Evolutionary conservation across 2,329 filamentous ascomycete species (phyloP).

Genomic region (Nothophaeocryptopus gaeumannii): DNA sequence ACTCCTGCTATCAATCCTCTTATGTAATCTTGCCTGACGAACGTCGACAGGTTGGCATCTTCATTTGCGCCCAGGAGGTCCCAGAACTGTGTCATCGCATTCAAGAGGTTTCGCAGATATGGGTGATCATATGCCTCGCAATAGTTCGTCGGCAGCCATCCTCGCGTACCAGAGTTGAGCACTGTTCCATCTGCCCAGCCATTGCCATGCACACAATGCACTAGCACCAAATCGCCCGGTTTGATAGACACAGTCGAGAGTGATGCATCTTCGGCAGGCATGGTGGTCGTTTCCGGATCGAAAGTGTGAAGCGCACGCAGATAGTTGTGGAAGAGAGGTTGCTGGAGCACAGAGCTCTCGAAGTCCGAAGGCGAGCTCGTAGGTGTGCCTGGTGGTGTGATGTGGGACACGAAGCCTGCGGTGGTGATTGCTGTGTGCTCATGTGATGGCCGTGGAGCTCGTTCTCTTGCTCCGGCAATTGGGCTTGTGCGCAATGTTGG

Average conservation of each 20-base stretch:
- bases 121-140: conserved; percentile 92
- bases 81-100: conserved; percentile 87
- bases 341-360: conserved; percentile 12
- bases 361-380: conserved; percentile 15
- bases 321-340: conserved; percentile 85
- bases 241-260: conserved; percentile 78
- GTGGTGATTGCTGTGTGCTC: conserved; percentile 15
- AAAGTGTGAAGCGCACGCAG: conserved; percentile 93
- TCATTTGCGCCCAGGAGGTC: conserved; percentile 69
- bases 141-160: conserved; percentile 97
- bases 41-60: conserved; percentile 71
- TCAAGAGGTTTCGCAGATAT: conserved; percentile 78
- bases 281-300: conserved; percentile 65
- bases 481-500: conserved; percentile 4
- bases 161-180: conserved; percentile 77
- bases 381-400: conserved; percentile 22
- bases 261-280: conserved; percentile 62
- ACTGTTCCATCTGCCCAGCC: conserved; percentile 97
- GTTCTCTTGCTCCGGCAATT: conserved; percentile 6
- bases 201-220: conserved; percentile 96
- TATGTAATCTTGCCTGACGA: conserved; percentile 90
- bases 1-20: conserved; percentile 91
- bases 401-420: conserved; percentile 22
- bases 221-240: conserved; percentile 85
- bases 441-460: conserved; percentile 7